These are phyloP conservation scores for Trichoderma gamsii DNA, from an alignment of 495 filamentous ascomycete genomes.

Conservation along the genomic window DNA sequence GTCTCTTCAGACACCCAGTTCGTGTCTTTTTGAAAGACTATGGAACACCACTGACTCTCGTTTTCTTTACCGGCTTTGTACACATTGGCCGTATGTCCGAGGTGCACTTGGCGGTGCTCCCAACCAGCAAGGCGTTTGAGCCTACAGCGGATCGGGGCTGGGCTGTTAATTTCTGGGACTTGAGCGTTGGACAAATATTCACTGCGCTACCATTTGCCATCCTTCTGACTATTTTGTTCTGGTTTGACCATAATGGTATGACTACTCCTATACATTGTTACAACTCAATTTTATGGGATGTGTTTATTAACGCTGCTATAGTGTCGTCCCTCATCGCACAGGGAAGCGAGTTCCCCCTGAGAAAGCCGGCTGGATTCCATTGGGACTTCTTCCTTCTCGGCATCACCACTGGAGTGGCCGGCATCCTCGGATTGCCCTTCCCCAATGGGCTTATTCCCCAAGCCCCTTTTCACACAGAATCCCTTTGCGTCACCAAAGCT, in stretches of 20 bases:
- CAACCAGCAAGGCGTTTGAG: slow-evolving; percentile 71
- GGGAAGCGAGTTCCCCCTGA: slow-evolving; percentile 84
- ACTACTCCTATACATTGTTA: neutral
- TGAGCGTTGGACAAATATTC: slow-evolving; percentile 68
- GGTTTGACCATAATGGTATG: slow-evolving; percentile 83
- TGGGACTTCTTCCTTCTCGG: slow-evolving; percentile 94
- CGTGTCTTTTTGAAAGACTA: slow-evolving; percentile 80
- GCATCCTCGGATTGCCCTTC: slow-evolving; percentile 79
- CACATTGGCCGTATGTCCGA: slow-evolving; percentile 73
- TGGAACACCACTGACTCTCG: slow-evolving; percentile 71
- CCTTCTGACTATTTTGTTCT: slow-evolving; percentile 82
- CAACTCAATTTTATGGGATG: neutral
- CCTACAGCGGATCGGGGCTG: slow-evolving; percentile 73
- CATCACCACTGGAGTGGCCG: slow-evolving; percentile 76
- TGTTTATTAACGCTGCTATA: slow-evolving; percentile 25
- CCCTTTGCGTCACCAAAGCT: slow-evolving; percentile 67
- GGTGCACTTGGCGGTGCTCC: slow-evolving; percentile 58
- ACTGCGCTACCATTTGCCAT: slow-evolving; percentile 84
- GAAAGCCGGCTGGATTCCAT: slow-evolving; percentile 91
- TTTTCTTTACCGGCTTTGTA: slow-evolving; percentile 86
- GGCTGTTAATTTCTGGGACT: slow-evolving; percentile 86
- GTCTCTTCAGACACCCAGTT: slow-evolving; percentile 62
- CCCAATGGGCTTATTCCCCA: slow-evolving; percentile 92
- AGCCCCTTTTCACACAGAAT: slow-evolving; percentile 86
- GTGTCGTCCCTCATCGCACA: slow-evolving; percentile 86